A percentile compares a stretch with the other conserved stretches of the same genome.
These are phyloP conservation scores for Nasturtium officinale DNA, from an alignment of 345 rosid species.

Conservation along the genomic window DNA sequence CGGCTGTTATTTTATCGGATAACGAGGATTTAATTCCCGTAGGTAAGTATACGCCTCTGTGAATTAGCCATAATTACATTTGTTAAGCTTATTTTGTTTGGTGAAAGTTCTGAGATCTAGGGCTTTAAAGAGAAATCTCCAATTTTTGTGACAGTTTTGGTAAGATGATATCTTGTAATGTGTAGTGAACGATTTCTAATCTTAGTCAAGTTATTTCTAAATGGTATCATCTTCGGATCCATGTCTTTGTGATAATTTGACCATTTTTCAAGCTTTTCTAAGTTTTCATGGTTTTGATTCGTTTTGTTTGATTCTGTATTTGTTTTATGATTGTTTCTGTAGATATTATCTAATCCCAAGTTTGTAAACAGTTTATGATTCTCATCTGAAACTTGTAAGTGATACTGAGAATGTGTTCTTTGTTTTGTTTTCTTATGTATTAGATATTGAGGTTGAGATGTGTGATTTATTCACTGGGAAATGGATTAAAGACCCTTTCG, in stretches of 20 bases:
- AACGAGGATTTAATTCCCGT: slow-evolving; percentile 53
- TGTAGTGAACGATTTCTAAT: not conserved
- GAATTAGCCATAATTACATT: not conserved
- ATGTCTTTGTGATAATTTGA: not conserved
- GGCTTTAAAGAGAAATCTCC: slow-evolving; percentile 11
- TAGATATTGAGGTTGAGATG: slow-evolving; percentile 51
- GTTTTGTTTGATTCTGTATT: not conserved
- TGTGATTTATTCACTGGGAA: slow-evolving; percentile 84
- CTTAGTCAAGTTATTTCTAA: not conserved
- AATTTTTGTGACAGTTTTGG: not conserved
- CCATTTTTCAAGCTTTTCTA: not conserved
- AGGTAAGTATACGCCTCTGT: slow-evolving; percentile 43
- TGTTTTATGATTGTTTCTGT: slow-evolving; percentile 16
- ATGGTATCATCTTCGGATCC: not conserved
- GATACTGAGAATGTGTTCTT: slow-evolving; percentile 17
- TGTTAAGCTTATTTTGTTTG: not conserved
- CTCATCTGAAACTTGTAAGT: not conserved
- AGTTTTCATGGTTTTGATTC: slow-evolving; percentile 1
- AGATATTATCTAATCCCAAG: not conserved
- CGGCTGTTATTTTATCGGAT: slow-evolving; percentile 35
- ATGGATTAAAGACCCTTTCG: slow-evolving; percentile 80
- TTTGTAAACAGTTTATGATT: not conserved
- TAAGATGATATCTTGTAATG: slow-evolving; percentile 1
- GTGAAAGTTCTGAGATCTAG: slow-evolving; percentile 23
- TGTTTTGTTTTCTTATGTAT: not conserved